phyloP scores from a whole-genome alignment of 2,329 filamentous ascomycete species.

The Aspergillus sp. region DNA sequence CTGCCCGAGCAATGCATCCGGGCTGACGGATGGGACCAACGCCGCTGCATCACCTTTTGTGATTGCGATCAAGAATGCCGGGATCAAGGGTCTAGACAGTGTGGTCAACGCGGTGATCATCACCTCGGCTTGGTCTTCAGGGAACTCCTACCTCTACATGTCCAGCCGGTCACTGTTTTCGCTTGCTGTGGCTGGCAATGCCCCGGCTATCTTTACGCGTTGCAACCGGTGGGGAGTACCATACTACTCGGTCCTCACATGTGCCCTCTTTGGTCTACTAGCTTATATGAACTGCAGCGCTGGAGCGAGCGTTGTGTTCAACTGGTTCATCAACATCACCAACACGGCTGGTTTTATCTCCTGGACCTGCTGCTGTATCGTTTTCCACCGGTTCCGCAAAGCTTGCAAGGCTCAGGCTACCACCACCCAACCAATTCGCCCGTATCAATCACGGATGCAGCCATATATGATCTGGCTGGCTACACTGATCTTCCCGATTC shows the following conservation, averaged over 20 bases:
- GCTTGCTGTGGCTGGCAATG: conserved; percentile 40
- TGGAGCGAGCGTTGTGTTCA: conserved; percentile 47
- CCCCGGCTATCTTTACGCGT: conserved; percentile 34
- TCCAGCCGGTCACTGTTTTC: conserved; percentile 47
- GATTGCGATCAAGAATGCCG: conserved; percentile 64
- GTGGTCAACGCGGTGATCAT: conserved; percentile 73
- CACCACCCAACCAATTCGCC: conserved; percentile 23
- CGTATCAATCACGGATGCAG: conserved; percentile 48
- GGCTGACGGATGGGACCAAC: conserved; percentile 33
- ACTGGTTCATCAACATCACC: conserved; percentile 65
- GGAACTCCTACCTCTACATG: conserved; percentile 59
- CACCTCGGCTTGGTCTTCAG: conserved; percentile 64
- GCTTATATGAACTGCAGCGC: conserved; percentile 10
- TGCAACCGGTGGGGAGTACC: conserved; percentile 50
- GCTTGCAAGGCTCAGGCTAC: conserved; percentile 39
- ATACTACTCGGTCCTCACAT: conserved; percentile 41
- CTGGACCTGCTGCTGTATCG: conserved; percentile 59
- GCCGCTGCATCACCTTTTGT: conserved; percentile 53
- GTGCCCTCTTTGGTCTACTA: conserved; percentile 34
- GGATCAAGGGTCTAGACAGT: conserved; percentile 61
- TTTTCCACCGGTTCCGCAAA: conserved; percentile 55
- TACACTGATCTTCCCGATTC: not conserved
- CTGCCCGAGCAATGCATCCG: conserved; percentile 52
- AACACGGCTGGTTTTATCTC: conserved; percentile 62
- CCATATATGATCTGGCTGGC: conserved; percentile 41